Conservation (phyloP, 345 rosid genomes). For the Zanthoxylum bungeanum region DNA sequence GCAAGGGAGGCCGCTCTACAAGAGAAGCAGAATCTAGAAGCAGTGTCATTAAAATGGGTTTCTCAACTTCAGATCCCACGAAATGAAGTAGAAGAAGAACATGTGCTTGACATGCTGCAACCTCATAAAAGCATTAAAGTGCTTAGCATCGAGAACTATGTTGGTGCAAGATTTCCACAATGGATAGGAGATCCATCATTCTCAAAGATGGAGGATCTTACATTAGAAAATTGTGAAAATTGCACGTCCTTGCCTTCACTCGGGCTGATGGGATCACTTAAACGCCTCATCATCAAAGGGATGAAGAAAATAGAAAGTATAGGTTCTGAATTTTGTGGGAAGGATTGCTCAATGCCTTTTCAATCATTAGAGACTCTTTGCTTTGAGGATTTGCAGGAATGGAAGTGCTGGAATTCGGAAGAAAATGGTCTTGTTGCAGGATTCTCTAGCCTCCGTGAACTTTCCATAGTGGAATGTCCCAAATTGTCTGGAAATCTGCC, state of each 20-base stretch:
- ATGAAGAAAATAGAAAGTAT: background rate
- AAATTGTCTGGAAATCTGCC: background rate
- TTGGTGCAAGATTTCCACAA: background rate
- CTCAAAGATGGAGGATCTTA: background rate
- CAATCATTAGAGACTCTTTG: background rate
- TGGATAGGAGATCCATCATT: background rate
- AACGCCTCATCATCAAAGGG: background rate
- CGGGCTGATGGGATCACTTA: background rate
- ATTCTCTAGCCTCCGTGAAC: background rate
- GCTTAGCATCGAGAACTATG: background rate
- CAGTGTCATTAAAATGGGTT: background rate
- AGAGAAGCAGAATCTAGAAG: background rate
- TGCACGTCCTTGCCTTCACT: background rate
- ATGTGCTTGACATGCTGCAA: background rate
- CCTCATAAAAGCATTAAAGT: background rate
- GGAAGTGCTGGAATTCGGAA: background rate
- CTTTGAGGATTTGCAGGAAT: background rate
- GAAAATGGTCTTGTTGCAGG: background rate
- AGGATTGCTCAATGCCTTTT: background rate
- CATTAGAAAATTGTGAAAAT: background rate
- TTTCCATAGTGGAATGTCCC: background rate
- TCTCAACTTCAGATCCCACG: background rate
- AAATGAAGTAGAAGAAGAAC: background rate
- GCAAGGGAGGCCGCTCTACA: background rate
- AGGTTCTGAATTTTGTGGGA: background rate